A percentile compares a stretch with the other conserved stretches of the same genome.
Evolutionary conservation across 805 yeast genomes (phyloP).

Genomic region (Yarrowia osloensis): DNA sequence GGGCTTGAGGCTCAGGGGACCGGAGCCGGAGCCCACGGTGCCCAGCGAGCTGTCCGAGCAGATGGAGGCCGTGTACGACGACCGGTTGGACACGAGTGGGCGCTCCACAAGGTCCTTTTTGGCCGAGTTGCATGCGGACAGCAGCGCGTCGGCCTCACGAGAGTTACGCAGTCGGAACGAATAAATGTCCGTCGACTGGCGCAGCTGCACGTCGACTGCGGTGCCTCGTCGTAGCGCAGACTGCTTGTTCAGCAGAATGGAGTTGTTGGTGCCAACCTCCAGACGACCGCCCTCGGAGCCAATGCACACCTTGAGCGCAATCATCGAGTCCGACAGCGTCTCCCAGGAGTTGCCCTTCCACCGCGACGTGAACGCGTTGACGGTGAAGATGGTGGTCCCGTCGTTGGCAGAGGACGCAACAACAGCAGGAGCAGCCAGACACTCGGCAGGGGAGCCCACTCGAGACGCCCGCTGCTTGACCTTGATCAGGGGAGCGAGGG

Average conservation of each 20-base stretch:
- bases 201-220: slow-evolving; percentile 29
- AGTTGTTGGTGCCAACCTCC: not conserved
- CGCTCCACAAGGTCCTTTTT: slow-evolving; percentile 28
- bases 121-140: slow-evolving; percentile 19
- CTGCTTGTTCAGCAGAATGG: slow-evolving; percentile 22
- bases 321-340: slow-evolving; percentile 2
- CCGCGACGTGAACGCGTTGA: slow-evolving; percentile 13
- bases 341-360: slow-evolving; percentile 30
- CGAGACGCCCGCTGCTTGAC: slow-evolving; percentile 15
- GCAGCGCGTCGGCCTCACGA: slow-evolving; percentile 22
- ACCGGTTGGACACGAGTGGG: not conserved
- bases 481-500: slow-evolving; percentile 20
- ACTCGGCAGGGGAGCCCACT: slow-evolving; percentile 12
- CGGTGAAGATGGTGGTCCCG: slow-evolving; percentile 7
- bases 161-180: slow-evolving; percentile 29
- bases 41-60: slow-evolving; percentile 21
- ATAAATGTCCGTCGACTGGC: slow-evolving; percentile 20
- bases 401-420: not conserved
- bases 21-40: slow-evolving; percentile 4
- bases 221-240: slow-evolving; percentile 29
- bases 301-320: not conserved
- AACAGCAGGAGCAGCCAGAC: not conserved
- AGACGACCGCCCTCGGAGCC: slow-evolving; percentile 17
- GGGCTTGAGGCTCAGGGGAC: slow-evolving; percentile 11
- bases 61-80: slow-evolving; percentile 17